Conservation (phyloP, 805 yeast genomes). For the Wickerhamiella allomyrinae region DNA sequence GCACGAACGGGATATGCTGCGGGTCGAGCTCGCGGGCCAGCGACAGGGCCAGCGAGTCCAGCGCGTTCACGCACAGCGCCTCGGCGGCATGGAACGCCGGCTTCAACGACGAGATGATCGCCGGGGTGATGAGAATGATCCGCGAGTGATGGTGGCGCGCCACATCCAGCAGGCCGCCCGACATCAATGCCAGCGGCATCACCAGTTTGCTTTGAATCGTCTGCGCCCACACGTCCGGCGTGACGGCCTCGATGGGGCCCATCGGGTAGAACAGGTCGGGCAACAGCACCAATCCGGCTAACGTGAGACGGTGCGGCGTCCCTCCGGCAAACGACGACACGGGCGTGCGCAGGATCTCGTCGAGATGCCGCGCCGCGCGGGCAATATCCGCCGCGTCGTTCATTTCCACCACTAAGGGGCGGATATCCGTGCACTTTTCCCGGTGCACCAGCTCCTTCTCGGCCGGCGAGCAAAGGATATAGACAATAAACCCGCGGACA, state of each 20-base stretch:
- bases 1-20: slow-evolving; percentile 31
- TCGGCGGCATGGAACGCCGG: slow-evolving; percentile 56
- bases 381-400: slow-evolving; percentile 34
- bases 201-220: slow-evolving; percentile 33
- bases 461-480: slow-evolving; percentile 48
- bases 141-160: slow-evolving; percentile 38
- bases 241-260: slow-evolving; percentile 50
- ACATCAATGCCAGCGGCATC: slow-evolving; percentile 37
- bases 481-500: slow-evolving; percentile 67
- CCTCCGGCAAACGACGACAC: slow-evolving; percentile 49
- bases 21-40: slow-evolving; percentile 32
- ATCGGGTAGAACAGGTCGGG: slow-evolving; percentile 57
- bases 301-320: slow-evolving; percentile 37
- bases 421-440: slow-evolving; percentile 54
- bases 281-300: slow-evolving; percentile 53
- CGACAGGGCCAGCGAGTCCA: slow-evolving; percentile 28
- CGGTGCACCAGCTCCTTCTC: slow-evolving; percentile 38
- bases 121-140: slow-evolving; percentile 39
- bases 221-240: slow-evolving; percentile 37
- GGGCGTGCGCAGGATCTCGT: slow-evolving; percentile 35
- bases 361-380: slow-evolving; percentile 35
- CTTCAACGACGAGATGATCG: slow-evolving; percentile 37
- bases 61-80: slow-evolving; percentile 35
- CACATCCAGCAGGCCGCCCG: slow-evolving; percentile 41
- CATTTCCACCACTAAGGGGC: slow-evolving; percentile 42